Conservation (phyloP, 306 rosid genomes). For the Gynostemma pentaphyllum region DNA sequence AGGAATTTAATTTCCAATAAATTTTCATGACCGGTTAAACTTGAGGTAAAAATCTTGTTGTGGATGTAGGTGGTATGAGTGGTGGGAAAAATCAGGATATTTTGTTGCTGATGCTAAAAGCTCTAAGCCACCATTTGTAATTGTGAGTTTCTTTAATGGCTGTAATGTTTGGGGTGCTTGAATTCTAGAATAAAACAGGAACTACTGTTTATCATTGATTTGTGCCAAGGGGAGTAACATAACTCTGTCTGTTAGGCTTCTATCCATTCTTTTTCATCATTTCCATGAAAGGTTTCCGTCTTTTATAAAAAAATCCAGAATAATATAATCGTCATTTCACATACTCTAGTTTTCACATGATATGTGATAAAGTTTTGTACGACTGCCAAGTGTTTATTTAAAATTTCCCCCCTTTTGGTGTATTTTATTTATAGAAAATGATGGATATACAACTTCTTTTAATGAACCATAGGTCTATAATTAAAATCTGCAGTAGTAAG, state of each 20-base stretch:
- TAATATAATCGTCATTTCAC: neutral
- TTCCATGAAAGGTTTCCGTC: too few relatives aligned
- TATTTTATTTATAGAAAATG: neutral
- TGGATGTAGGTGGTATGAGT: constrained; percentile 71
- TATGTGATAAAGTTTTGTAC: neutral
- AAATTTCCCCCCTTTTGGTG: neutral
- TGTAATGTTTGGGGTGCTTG: constrained; percentile 6
- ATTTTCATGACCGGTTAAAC: neutral
- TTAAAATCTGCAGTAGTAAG: neutral
- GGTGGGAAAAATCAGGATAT: constrained; percentile 81
- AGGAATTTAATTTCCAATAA: constrained; percentile 15
- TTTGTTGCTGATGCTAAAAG: constrained; percentile 79
- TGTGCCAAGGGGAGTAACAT: too few relatives aligned
- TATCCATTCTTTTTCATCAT: too few relatives aligned
- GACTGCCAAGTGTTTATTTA: neutral
- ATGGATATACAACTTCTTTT: neutral
- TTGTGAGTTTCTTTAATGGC: constrained; percentile 43
- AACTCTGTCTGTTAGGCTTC: too few relatives aligned
- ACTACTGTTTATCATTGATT: too few relatives aligned
- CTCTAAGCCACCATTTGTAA: constrained; percentile 73
- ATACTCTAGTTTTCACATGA: neutral
- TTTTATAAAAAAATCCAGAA: too few relatives aligned
- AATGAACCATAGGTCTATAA: neutral
- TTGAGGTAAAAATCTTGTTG: constrained; percentile 14
- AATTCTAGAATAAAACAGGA: constrained; percentile 1